Base-by-base conservation (phyloP, 805 yeast species). In the Zygotorulaspora sp. region DNA sequence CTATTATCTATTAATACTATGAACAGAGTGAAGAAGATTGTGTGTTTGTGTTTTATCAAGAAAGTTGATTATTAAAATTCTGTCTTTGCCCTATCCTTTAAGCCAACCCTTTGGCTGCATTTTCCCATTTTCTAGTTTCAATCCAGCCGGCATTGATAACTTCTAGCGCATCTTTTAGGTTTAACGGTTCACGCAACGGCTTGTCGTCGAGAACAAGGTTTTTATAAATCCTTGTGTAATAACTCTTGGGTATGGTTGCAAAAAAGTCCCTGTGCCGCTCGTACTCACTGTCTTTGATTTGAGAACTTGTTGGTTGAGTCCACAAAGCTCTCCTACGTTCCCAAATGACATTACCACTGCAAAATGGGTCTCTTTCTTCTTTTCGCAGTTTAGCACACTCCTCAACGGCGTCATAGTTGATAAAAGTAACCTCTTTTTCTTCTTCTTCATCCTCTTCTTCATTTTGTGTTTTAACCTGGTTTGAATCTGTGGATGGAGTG, bases 121-220 rank as follows among this genome's bases (percentile, higher is more conserved):
- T 63, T 41, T 75, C 81, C 90, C 92, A 89, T 48, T 77, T 75
- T 35, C 80, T 86, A 15, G 77, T 77, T 43, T 78, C 80, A 11
- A 73, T 71, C 97, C 97, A 89, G 13, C 96, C 96, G 3, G 83
- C 75, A 51, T 85, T 78, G 28, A 89, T 72, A 16, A 89, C 74
- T 47, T 73, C 72, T 35, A 87, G 57, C 28, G 83, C 77, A 57
- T 87, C 95, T 41, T 67, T 69, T 50, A 90, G 71, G 58, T 84
- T 86, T 62, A 90, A 67, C 11, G 88, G 84, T 39, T 68, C 68
- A 51, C 77, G 80, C 51, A 90, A 69, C 5, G 75, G 70, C 49
- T 78, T 78, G 24, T 80, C 80, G 52, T 82, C 80, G 30, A 80
- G 75, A 18, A 89, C 82, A 50, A 90, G 65, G 46, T 74, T 74